Evolutionary conservation across 2,329 filamentous ascomycete species (phyloP), one percentile per base, ranked within the genome.

Genomic region (Kalmusia sp.): DNA sequence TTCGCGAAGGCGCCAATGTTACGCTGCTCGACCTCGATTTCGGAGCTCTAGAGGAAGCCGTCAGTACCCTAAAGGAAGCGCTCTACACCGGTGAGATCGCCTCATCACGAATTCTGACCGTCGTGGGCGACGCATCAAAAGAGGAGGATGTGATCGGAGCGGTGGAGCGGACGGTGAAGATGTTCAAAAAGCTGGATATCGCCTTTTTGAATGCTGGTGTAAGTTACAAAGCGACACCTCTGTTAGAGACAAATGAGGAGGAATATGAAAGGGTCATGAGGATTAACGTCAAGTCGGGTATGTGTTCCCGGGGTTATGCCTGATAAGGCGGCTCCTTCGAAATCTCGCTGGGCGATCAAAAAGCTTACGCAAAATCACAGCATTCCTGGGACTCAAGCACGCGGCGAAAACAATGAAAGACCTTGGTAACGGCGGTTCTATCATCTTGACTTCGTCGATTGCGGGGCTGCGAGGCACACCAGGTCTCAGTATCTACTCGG

Each of bases 351-450:
- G 17, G 17, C 25, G 15, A 24, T 39, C 21, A 19, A 47, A 41
- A 27, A 54, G 56, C 50, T 63, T 31, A 37, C 30, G 30, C n/a
- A 15, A 7, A 2, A 8, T 9, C 45, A 7, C 22, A 70, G 70
- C 73, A 7, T 76, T 76, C 52, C 63, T 76, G n/a, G 68, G 69
- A 33, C 58, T 76, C 30, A 76, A 75, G 49, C 70, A 75, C 46
- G 61, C 64, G 6, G 72, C 67, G 4, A 59, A 61, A 5, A 68
- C 67, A 3, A 76, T 77, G 70, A 63, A 62, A 28, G 57, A 64
- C 6, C 57, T 64, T 11, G 61, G 63, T 15, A 64, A 61, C 21
- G 70, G 72, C 35, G 74, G 74, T 5, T 76, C 74, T 35, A 76
- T 76, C 31, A 70, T 76, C 47, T 59, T 77, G 28, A 69, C 72